These are phyloP conservation scores for Chara braunii DNA, from an alignment of 139 green algal species.

Conservation along the genomic window DNA sequence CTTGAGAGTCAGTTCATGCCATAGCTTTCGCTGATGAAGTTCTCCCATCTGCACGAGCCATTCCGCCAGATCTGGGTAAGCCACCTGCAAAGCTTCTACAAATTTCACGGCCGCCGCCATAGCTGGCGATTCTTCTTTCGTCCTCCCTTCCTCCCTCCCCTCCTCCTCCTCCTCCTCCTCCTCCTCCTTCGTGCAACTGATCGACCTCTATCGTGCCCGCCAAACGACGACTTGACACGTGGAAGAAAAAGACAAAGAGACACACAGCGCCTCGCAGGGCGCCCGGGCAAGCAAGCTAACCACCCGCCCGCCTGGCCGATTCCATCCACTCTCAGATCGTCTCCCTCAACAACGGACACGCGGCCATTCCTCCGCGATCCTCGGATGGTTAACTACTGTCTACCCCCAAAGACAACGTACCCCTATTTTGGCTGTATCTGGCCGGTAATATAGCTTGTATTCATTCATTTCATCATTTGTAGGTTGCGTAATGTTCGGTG, in stretches of 20 bases:
- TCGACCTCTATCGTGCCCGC: background rate
- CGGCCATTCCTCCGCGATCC: background rate
- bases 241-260: background rate
- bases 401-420: no score
- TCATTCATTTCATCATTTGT: no score
- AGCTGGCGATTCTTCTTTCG: no score
- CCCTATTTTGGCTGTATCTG: no score
- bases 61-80: slow-evolving; percentile 32
- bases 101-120: slow-evolving; percentile 34
- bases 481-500: no score
- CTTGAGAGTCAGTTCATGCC: slow-evolving; percentile 90
- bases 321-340: no score
- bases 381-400: background rate
- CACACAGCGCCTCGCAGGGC: background rate
- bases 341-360: background rate
- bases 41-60: slow-evolving; percentile 40
- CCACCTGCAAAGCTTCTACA: slow-evolving; percentile 27
- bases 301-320: no score
- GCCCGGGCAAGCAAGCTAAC: no score
- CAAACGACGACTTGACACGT: background rate
- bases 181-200: background rate
- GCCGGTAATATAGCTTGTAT: no score
- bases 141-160: background rate
- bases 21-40: slow-evolving; percentile 87
- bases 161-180: background rate